phyloP scores from a whole-genome alignment of 2,329 filamentous ascomycete species.

The Hansfordia pulvinata region DNA sequence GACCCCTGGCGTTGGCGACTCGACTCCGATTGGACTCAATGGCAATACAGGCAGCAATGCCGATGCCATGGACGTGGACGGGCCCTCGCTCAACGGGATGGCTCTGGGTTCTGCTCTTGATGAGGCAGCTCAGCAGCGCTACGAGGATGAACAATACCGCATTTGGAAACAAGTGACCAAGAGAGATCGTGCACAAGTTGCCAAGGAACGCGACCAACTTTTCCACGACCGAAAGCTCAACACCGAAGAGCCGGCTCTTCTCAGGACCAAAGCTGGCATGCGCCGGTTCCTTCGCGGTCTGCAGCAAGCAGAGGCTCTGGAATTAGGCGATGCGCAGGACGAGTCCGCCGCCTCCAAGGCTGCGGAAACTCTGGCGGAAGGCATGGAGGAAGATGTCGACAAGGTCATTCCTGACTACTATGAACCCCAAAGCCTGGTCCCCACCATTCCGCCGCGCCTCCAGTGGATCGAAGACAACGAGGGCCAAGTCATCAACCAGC shows the following conservation, averaged over 20 bases:
- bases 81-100: conserved; percentile 54
- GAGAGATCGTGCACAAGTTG: conserved; percentile 76
- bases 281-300: conserved; percentile 72
- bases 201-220: conserved; percentile 73
- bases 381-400: conserved; percentile 83
- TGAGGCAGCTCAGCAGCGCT: conserved; percentile 58
- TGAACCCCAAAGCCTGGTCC: conserved; percentile 71
- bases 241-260: conserved; percentile 70
- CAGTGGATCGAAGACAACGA: conserved; percentile 85
- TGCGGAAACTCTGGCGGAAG: conserved; percentile 76
- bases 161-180: conserved; percentile 99
- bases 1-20: conserved; percentile 62
- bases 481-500: conserved; percentile 77
- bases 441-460: conserved; percentile 65
- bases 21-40: conserved; percentile 62
- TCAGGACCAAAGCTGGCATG: conserved; percentile 81
- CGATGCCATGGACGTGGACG: conserved; percentile 82
- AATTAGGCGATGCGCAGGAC: conserved; percentile 21
- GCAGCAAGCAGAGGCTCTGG: conserved; percentile 47
- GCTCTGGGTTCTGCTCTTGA: conserved; percentile 49
- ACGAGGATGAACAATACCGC: conserved; percentile 90
- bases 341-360: conserved; percentile 30
- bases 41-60: conserved; percentile 59
- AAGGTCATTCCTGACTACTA: conserved; percentile 89
- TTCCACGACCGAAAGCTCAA: conserved; percentile 81